These are phyloP conservation scores for Musa balbisiana DNA, from an alignment of 202 grass and related monocot genomes.

Conservation along the genomic window DNA sequence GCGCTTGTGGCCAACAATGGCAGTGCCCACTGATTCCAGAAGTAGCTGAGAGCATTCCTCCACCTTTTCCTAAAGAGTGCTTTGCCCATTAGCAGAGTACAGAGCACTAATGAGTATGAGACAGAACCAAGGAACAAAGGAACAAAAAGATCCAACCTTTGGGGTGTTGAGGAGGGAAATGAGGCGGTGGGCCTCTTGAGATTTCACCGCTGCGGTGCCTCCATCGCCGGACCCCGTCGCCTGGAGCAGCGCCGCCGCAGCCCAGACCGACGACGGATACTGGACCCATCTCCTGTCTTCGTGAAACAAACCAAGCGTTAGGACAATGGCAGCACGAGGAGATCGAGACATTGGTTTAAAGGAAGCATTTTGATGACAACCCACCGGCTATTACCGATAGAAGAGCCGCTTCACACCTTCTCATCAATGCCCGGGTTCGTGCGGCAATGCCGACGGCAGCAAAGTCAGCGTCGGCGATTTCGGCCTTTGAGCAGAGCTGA, in stretches of 20 bases:
- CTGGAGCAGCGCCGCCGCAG: slow-evolving; percentile 3
- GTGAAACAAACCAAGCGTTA: not conserved
- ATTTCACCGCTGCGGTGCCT: not conserved
- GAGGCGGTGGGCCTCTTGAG: not conserved
- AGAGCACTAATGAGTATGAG: not conserved
- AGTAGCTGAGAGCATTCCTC: slow-evolving; percentile 47
- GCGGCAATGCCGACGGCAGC: slow-evolving; percentile 8
- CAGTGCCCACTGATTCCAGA: slow-evolving; percentile 20
- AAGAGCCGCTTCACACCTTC: slow-evolving; percentile 40
- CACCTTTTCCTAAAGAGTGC: slow-evolving; percentile 36
- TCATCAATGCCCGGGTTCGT: not conserved
- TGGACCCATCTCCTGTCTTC: slow-evolving; percentile 55
- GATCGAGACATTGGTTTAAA: not conserved
- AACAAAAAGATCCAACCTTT: slow-evolving; percentile 8
- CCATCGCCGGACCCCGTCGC: not conserved
- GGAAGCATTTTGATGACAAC: not conserved
- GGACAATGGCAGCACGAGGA: not conserved
- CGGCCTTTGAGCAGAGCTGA: slow-evolving; percentile 3
- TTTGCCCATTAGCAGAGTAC: not conserved
- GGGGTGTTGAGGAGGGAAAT: not conserved
- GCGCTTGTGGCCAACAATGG: not conserved
- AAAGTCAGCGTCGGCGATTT: not conserved
- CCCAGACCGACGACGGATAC: slow-evolving; percentile 39
- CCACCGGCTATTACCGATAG: slow-evolving; percentile 49
- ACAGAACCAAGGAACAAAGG: not conserved